A percentile compares a stretch with the other conserved stretches of the same genome.
These are phyloP conservation scores for Gastroboletus turbinatus DNA, from an alignment of 1,284 basidiomycete species.

Conservation along the genomic window DNA sequence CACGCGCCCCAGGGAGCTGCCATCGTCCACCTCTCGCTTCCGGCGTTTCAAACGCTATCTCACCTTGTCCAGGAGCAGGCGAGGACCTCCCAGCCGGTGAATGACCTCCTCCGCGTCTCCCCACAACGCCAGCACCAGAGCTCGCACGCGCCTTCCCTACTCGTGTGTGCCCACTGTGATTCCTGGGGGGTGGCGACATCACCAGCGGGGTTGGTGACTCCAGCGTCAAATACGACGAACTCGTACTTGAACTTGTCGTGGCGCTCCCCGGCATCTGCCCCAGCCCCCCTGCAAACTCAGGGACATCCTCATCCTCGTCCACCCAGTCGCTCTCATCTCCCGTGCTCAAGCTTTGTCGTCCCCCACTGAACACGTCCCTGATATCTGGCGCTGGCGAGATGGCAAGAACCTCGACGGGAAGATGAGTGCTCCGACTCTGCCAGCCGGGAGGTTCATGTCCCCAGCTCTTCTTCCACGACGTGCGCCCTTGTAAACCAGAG, in stretches of 20 bases:
- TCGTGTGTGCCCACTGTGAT: conserved; percentile 25
- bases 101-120: conserved; percentile 46
- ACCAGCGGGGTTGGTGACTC: conserved; percentile 37
- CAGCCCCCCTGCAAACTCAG: conserved; percentile 73
- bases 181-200: conserved; percentile 45
- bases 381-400: conserved; percentile 63
- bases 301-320: conserved; percentile 77
- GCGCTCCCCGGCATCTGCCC: conserved; percentile 61
- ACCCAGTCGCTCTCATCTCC: conserved; percentile 84
- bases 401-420: conserved; percentile 70
- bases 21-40: conserved; percentile 54
- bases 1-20: conserved; percentile 62
- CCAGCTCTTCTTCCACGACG: conserved; percentile 86
- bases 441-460: conserved; percentile 81
- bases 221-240: conserved; percentile 23
- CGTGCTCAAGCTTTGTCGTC: conserved; percentile 54
- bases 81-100: conserved; percentile 58
- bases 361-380: conserved; percentile 70
- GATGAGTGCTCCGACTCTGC: conserved; percentile 67
- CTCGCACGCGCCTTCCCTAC: conserved; percentile 26
- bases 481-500: conserved; percentile 53
- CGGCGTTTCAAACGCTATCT: conserved; percentile 46
- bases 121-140: conserved; percentile 21
- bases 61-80: conserved; percentile 49
- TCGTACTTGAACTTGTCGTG: conserved; percentile 24